Percentiles rank a stretch among this genome's conserved stretches.
These are phyloP conservation scores for Xerocomellus amylosporus DNA, from an alignment of 768 basidiomycete species.

Conservation along the genomic window DNA sequence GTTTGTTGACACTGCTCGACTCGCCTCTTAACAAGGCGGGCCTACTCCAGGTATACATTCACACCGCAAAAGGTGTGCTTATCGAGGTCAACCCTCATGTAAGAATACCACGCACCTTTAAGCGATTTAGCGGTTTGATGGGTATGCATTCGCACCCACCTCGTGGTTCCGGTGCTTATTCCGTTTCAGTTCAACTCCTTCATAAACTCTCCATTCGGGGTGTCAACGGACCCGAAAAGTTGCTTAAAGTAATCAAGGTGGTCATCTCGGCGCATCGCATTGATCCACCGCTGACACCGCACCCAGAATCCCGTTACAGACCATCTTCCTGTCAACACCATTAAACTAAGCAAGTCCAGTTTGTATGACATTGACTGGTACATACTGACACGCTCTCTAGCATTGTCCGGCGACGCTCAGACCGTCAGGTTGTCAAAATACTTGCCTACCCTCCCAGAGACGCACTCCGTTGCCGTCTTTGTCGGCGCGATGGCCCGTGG, in stretches of 20 bases:
- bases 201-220: conserved; percentile 95
- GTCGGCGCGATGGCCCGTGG: conserved; percentile 99
- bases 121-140: conserved; percentile 98
- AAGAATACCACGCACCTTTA: conserved; percentile 96
- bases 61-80: conserved; percentile 92
- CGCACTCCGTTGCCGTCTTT: conserved; percentile 90
- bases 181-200: conserved; percentile 79
- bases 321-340: conserved; percentile 91
- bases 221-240: conserved; percentile 94
- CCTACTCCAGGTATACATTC: conserved; percentile 94
- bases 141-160: conserved; percentile 47
- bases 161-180: background rate
- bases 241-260: conserved; percentile 96
- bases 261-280: conserved; percentile 11
- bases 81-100: conserved; percentile 99
- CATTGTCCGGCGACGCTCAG: conserved; percentile 88
- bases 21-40: conserved; percentile 98
- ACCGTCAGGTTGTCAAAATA: conserved; percentile 79
- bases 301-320: conserved; percentile 87
- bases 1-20: conserved; percentile 92
- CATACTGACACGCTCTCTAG: conserved; percentile 37
- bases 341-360: conserved; percentile 80
- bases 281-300: background rate
- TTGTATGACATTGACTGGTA: background rate
- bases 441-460: conserved; percentile 79